Percentiles rank a stretch among this genome's conserved stretches.
Evolutionary conservation across 148 eudicot genomes (phyloP).

Genomic region (Rhododendron ferrugineum): DNA sequence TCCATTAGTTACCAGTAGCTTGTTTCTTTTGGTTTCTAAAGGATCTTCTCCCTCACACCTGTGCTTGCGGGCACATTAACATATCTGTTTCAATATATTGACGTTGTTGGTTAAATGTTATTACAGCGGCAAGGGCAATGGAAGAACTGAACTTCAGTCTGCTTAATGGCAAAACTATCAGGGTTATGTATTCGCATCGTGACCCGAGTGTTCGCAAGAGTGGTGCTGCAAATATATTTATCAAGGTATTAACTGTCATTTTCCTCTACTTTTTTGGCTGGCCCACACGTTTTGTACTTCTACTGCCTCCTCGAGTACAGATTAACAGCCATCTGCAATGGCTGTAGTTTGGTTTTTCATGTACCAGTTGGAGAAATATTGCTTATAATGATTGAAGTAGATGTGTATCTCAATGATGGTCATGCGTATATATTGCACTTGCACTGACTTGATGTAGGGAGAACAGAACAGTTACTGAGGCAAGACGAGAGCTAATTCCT

Average conservation of each 20-base stretch:
- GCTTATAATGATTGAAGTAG: not conserved
- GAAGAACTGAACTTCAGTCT: conserved; percentile 61
- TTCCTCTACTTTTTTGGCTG: not conserved
- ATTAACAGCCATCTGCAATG: not conserved
- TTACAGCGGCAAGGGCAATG: conserved; percentile 68
- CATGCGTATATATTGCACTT: not conserved
- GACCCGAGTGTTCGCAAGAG: conserved; percentile 73
- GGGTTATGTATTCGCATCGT: conserved; percentile 82
- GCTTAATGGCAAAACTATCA: conserved; percentile 67
- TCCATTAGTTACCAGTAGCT: not conserved
- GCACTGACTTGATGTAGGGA: not conserved
- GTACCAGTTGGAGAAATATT: not conserved
- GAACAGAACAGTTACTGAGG: not conserved
- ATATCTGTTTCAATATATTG: not conserved
- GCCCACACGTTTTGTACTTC: not conserved
- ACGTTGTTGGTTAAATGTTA: conserved; percentile 1
- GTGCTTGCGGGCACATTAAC: not conserved
- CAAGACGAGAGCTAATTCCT: not conserved
- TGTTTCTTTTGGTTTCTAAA: not conserved
- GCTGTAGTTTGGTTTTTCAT: not conserved
- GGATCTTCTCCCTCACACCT: not conserved
- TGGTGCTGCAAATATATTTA: conserved; percentile 76
- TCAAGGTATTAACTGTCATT: conserved; percentile 47
- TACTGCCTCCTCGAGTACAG: not conserved
- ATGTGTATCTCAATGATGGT: not conserved